Evolutionary conservation across 2,329 filamentous ascomycete genomes (phyloP), one percentile per base, ranked within the genome.

Genomic region (Gliomastix tumulicola): DNA sequence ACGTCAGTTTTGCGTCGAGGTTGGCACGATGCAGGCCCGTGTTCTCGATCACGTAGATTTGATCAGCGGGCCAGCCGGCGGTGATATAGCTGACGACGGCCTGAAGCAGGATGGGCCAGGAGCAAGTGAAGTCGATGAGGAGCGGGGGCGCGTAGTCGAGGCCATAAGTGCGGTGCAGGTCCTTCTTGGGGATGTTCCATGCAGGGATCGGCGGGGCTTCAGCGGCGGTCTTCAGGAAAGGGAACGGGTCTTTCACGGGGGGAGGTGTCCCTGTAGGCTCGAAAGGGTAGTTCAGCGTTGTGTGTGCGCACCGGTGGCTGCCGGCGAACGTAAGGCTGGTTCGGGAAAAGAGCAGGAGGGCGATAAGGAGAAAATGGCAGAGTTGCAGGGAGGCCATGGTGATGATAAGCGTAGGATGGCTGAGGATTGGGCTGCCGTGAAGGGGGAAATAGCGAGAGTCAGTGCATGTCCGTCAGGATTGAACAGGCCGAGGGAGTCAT

Each of bases 31-130:
- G 70, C 12, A 68, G 66, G 6, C 74, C 74, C 6, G 69, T 79
- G 53, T 79, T 79, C 47, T 79, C 75, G 20, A 79, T 54, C 3
- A 79, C 67, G 42, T 71, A 71, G 41, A 79, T 76, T 42, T 77
- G 65, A 16, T 59, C 58, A 0, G 70, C 53, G 3, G 74, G 75
- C 74, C 74, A 79, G 34, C 74, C 75, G 4, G 71, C 69, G 1
- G 73, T 69, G 43, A 79, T 68, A 50, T 79, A 79, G 10, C 63
- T 68, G 9, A 75, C 63, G 2, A 79, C 66, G 4, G 66, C 59
- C 53, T 79, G 75, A 12, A 74, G 62, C 2, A 79, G 60, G 39
- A 78, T 56, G 3, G 66, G 65, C 66, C 68, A 76, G 38, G 68
- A 67, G 22, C 72, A 60, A 1, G 74, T 76, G 55, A 79, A 79